Base-by-base conservation (phyloP, 2,329 filamentous ascomycete genomes). In the Didymella pinodella region DNA sequence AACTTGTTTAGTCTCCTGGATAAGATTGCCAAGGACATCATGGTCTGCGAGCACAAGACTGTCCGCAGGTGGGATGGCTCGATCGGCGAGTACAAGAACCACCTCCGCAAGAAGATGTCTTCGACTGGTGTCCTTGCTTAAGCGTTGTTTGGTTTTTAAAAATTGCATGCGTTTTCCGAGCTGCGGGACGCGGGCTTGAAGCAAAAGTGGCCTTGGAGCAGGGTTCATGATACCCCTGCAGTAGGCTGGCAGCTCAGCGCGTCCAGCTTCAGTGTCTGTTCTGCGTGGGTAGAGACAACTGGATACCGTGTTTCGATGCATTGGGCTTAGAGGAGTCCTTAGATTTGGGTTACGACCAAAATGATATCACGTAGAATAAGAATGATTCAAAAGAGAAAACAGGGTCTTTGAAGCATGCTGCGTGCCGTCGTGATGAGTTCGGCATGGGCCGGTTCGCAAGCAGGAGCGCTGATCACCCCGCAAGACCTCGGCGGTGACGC, bases 11-110 rank as follows among this genome's bases (percentile, higher is more conserved):
- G 94, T 85, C 85, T 99, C 74, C 88, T 99, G 67, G 95, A 99
- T 87, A 97, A 97, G 86, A 98, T 99, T 79, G 95, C 95, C 71
- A 99, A 99, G 86, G 92, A 99, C 80, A 99, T 99, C 80, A 88
- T 99, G 82, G 95, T 99, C 56, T 99, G 96, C 81, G 95, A 99
- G 83, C 93, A 99, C 88, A 93, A 93, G 86, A 93, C 93, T 14
- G 93, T 98, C 71, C 88, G 86, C 71, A 82, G 87, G 73, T 99
- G 95, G 95, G 89, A 94, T 64, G 94, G 94, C 72, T 83, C 81
- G 65, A 99, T 99, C 75, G 90, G 89, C 70, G 89, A 93, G 61
- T 99, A 99, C 91, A 99, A 99, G 91, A 91, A 96, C 83, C 88
- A 97, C 82, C 86, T 99, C 75, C 90, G 94, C 78, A 98, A 98